Percentiles rank a stretch among this genome's conserved stretches.
Evolutionary conservation across 805 yeast species (phyloP).

Genomic region (Kregervanrija fluxuum): DNA sequence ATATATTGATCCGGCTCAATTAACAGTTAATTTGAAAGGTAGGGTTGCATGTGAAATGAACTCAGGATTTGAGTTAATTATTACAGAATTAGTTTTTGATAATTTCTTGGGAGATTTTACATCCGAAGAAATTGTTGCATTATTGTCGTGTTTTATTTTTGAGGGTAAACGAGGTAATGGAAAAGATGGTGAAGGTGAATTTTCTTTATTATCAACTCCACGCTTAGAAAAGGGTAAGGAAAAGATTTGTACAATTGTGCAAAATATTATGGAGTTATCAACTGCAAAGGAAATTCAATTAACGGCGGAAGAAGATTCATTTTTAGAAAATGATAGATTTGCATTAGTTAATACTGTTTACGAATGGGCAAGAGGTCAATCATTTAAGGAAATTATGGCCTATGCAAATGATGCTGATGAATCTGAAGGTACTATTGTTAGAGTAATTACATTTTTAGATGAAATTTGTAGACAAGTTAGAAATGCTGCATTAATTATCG

Average conservation of each 20-base stretch:
- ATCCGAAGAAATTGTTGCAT: conserved; percentile 95
- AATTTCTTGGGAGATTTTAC: conserved; percentile 90
- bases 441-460: conserved; percentile 90
- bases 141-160: conserved; percentile 85
- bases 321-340: conserved; percentile 76
- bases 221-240: conserved; percentile 65
- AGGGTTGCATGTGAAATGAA: conserved; percentile 84
- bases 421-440: conserved; percentile 87
- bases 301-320: conserved; percentile 80
- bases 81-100: conserved; percentile 85
- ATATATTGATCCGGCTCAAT: conserved; percentile 61
- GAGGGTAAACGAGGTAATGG: conserved; percentile 56
- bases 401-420: conserved; percentile 68
- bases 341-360: conserved; percentile 90
- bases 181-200: conserved; percentile 51
- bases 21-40: conserved; percentile 80
- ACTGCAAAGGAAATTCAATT: conserved; percentile 62
- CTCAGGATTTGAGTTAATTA: conserved; percentile 82
- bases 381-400: conserved; percentile 86
- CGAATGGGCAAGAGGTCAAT: conserved; percentile 96
- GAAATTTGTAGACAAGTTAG: conserved; percentile 93
- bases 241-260: conserved; percentile 65
- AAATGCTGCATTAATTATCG: conserved; percentile 89
- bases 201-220: conserved; percentile 47
- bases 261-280: conserved; percentile 52